Percentiles rank a stretch among this genome's conserved stretches.
These are phyloP conservation scores for Clathrus columnatus DNA, from an alignment of 768 basidiomycete species.

Conservation along the genomic window DNA sequence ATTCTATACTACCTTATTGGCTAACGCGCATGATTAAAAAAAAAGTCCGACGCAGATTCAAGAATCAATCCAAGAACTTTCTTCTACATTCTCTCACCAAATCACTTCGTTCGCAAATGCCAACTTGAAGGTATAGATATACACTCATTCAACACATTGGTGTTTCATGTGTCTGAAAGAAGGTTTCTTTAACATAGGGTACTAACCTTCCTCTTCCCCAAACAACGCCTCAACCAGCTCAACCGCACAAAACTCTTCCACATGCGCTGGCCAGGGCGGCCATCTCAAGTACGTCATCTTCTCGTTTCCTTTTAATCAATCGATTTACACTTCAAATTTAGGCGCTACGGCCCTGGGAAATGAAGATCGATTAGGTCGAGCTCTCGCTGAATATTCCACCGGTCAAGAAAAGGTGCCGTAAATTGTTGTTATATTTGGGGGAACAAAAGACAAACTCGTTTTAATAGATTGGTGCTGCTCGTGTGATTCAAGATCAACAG, in stretches of 20 bases:
- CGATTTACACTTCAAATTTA: slow-evolving; percentile 26
- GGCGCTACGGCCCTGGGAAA: slow-evolving; percentile 34
- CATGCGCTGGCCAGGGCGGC: slow-evolving; percentile 88
- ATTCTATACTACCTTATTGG: slow-evolving; percentile 18
- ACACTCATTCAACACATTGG: not conserved
- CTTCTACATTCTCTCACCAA: slow-evolving; percentile 60
- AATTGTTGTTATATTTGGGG: not conserved
- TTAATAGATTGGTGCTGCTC: slow-evolving; percentile 53
- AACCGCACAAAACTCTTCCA: slow-evolving; percentile 91
- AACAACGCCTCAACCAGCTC: slow-evolving; percentile 43
- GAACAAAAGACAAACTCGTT: not conserved
- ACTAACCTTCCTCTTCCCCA: slow-evolving; percentile 76
- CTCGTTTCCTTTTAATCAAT: slow-evolving; percentile 16
- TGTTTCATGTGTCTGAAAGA: not conserved
- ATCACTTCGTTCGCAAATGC: slow-evolving; percentile 79
- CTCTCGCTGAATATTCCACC: slow-evolving; percentile 66
- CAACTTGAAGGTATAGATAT: slow-evolving; percentile 53
- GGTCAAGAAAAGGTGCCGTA: slow-evolving; percentile 64
- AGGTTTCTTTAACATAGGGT: slow-evolving; percentile 29
- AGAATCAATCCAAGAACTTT: slow-evolving; percentile 68
- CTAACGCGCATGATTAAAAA: not conserved
- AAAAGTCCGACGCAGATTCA: slow-evolving; percentile 67
- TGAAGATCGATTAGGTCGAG: slow-evolving; percentile 67
- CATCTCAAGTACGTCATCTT: slow-evolving; percentile 28
- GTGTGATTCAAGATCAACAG: slow-evolving; percentile 69